These are phyloP conservation scores for Rauvolfia tetraphylla DNA, from an alignment of 257 asterid genomes.

Conservation along the genomic window DNA sequence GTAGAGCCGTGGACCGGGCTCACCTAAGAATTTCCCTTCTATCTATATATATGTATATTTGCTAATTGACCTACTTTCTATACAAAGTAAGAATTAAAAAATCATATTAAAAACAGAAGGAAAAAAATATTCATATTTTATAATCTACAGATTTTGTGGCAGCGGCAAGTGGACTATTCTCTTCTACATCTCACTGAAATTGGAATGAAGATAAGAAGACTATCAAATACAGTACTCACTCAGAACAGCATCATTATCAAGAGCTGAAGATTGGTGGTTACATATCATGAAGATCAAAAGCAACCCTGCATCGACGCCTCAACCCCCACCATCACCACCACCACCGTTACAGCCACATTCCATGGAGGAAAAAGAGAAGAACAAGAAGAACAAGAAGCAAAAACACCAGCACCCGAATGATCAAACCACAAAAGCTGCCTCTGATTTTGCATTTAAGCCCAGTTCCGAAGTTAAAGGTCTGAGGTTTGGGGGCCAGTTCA, in stretches of 20 bases:
- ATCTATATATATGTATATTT: too few species aligned
- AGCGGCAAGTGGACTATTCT: neutral
- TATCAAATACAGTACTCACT: neutral
- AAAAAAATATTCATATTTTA: neutral
- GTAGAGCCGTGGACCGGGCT: too few species aligned
- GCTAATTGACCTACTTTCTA: too few species aligned
- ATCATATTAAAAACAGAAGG: too few species aligned
- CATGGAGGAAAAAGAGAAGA: conserved; percentile 49
- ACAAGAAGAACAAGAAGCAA: conserved; percentile 57
- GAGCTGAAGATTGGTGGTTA: conserved; percentile 8
- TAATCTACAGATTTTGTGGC: neutral
- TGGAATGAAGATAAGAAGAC: neutral
- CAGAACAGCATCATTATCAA: conserved; percentile 1
- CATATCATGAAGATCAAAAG: conserved; percentile 14
- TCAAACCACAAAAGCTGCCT: conserved; percentile 43
- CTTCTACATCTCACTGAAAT: neutral
- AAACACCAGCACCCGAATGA: conserved; percentile 82
- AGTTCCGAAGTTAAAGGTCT: conserved; percentile 77
- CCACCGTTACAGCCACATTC: conserved; percentile 12
- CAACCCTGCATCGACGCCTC: conserved; percentile 14
- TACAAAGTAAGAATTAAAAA: too few species aligned
- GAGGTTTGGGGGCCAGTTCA: conserved; percentile 90
- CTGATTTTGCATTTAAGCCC: conserved; percentile 70
- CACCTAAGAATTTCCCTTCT: too few species aligned
- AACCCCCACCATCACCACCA: neutral